These are phyloP conservation scores for Mycosarcoma mackinlayi DNA, from an alignment of 1,284 basidiomycete species.

Conservation along the genomic window DNA sequence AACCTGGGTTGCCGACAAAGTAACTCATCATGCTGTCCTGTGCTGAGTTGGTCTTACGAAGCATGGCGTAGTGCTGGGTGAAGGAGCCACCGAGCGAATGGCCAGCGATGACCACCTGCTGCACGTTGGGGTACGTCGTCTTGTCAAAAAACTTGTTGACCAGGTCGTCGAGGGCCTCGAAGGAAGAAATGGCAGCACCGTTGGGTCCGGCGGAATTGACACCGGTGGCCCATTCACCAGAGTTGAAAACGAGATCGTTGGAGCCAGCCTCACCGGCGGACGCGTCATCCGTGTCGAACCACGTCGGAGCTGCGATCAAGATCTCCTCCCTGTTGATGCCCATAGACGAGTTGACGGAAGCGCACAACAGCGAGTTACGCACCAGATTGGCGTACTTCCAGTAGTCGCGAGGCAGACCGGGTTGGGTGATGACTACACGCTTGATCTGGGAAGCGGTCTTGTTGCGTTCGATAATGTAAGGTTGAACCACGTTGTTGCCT, in stretches of 20 bases:
- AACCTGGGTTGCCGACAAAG: conserved; percentile 59
- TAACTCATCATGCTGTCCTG: conserved; percentile 49
- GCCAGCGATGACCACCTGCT: conserved; percentile 57
- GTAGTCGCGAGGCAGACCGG: conserved; percentile 55
- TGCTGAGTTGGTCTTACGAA: conserved; percentile 40
- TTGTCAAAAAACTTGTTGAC: conserved; percentile 57
- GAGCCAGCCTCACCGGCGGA: conserved; percentile 48
- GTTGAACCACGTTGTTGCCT: conserved; percentile 41
- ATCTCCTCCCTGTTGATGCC: conserved; percentile 52
- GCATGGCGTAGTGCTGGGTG: conserved; percentile 62
- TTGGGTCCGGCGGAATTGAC: conserved; percentile 47
- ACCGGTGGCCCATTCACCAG: conserved; percentile 48
- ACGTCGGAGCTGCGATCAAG: conserved; percentile 56
- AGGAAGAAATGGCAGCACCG: conserved; percentile 36
- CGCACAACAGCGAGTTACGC: conserved; percentile 55
- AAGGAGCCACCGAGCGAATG: conserved; percentile 61
- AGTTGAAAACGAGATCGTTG: conserved; percentile 49
- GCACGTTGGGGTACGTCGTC: conserved; percentile 54
- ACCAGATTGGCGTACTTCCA: conserved; percentile 64
- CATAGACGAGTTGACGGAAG: conserved; percentile 46
- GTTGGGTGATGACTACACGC: conserved; percentile 56
- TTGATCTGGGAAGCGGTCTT: conserved; percentile 48
- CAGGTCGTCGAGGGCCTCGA: conserved; percentile 56
- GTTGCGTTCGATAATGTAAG: conserved; percentile 51
- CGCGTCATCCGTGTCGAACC: conserved; percentile 46